Evolutionary conservation across 2,329 filamentous ascomycete species (phyloP), one percentile per base, ranked within the genome.

Genomic region (Rhinocladiella mackenziei): DNA sequence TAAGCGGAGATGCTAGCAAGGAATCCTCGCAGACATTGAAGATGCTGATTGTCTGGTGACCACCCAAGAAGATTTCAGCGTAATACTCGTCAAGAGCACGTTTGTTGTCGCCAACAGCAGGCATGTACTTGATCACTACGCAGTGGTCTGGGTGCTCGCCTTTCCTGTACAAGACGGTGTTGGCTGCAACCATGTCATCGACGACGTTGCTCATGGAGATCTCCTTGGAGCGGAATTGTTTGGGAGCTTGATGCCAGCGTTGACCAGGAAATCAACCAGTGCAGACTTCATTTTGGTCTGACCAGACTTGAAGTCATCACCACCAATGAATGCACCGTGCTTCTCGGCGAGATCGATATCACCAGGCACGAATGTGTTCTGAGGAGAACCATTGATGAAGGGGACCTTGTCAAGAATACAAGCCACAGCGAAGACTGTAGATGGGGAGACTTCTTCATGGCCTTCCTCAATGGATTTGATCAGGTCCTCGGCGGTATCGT

Each of bases 201-300:
- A 98, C 92, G 9, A 98, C 92, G 65, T 96, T 98, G 61, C 88
- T 94, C 78, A 98, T 98, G 71, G 87, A 94, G 58, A 98, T 98
- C 73, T 98, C 92, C 80, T 98, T 98, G 71, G 89, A 95, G 61
- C 92, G 89, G 81, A 98, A 98, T 72, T 97, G 92, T 75, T 84
- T 88, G 68, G 96, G 89, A 98, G 81, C 75, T 95, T 96, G 78
- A 98, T 97, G 65, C 92, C 92, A 35, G 92, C 92, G 66, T 83
- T 96, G 81, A 98, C 95, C 65, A 98, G 72, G 74, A 98, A 98
- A 71, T 98, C 92, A 33, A 97, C 92, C 20, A 98, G 81, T 14
- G 92, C 92, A 49, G 92, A 97, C 75, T 98, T 98, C 92, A 98
- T 98, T 82, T 98, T 98, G 66, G 92, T 98, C 77, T 98, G 92